phyloP scores from a whole-genome alignment of 352 stramenopile genomes.

The Phytophthora foliorum region DNA sequence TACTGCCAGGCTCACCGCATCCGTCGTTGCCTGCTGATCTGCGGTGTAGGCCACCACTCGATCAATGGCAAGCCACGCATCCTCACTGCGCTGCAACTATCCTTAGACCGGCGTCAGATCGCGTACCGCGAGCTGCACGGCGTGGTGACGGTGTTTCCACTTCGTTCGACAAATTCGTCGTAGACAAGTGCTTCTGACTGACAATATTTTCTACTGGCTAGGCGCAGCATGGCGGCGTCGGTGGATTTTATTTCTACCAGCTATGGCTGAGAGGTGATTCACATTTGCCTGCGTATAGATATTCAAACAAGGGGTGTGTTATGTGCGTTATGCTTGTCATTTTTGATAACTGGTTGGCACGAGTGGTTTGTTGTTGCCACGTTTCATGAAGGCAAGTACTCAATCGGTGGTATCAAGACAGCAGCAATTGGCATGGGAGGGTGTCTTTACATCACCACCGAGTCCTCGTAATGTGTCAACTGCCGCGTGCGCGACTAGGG shows the following conservation, averaged over 20 bases:
- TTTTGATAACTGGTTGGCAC: slow-evolving; percentile 8
- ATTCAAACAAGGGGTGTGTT: slow-evolving; percentile 24
- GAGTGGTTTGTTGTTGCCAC: neutral
- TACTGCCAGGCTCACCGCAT: slow-evolving; percentile 70
- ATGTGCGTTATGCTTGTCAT: neutral
- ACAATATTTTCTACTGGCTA: slow-evolving; percentile 22
- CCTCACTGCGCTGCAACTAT: slow-evolving; percentile 66
- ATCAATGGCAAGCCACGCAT: slow-evolving; percentile 72
- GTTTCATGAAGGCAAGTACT: neutral
- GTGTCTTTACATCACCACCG: neutral
- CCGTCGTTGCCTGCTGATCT: slow-evolving; percentile 70
- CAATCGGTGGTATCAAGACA: slow-evolving; percentile 16
- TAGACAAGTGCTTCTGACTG: slow-evolving; percentile 15
- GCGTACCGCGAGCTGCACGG: slow-evolving; percentile 64
- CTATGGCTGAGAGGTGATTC: slow-evolving; percentile 19
- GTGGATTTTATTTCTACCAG: slow-evolving; percentile 23
- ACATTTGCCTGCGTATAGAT: slow-evolving; percentile 11
- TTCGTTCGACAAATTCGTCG: slow-evolving; percentile 48
- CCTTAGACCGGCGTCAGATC: slow-evolving; percentile 68
- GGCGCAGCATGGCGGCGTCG: neutral
- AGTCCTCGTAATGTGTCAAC: slow-evolving; percentile 3
- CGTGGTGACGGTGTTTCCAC: slow-evolving; percentile 70
- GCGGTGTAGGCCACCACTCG: slow-evolving; percentile 74
- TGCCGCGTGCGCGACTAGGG: neutral
- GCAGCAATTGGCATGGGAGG: slow-evolving; percentile 22